Evolutionary conservation across 1,284 basidiomycete species (phyloP), one percentile per base, ranked within the genome.

Genomic region (Phellinidium pouzarii): DNA sequence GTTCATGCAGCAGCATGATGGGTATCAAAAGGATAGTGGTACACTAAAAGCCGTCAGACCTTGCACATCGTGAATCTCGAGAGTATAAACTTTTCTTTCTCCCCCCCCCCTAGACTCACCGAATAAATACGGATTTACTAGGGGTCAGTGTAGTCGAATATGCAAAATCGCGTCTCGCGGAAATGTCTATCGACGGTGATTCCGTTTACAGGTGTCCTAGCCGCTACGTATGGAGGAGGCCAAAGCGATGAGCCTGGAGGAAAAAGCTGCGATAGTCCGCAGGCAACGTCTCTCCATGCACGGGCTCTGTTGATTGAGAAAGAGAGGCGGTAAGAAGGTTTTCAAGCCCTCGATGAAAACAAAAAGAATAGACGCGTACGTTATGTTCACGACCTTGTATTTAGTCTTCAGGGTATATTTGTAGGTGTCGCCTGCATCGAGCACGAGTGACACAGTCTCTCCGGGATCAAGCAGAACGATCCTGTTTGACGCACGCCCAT

Each of bases 381-480:
- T 83, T 63, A 87, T 75, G 63, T 82, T 81, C 53, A 77, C 81
- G 34, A 86, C 81, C 62, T 78, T 81, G 48, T 77, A 73, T 57
- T 73, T 76, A 57, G 74, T 75, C 65, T 84, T 85, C 54, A 86
- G 68, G 38, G 79, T 80, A 64, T 86, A 85, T 60, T 77, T 76
- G 70, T 86, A 86, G 43, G 77, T 68, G 20, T 77, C 75, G 14
- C 84, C 82, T 38, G 84, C 81, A 61, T 84, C 80, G 55, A 86
- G 73, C 56, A 86, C 73, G 56, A 85, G 72, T 37, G 80, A 79
- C 48, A 85, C 68, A 48, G 74, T 76, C 61, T 86, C 83, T 44
- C 77, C 74, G 3, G 83, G 82, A 58, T 77, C 72, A 34, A 86
- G 69, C 17, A 84, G 63, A 46, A 83, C 72, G 57, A 79, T 72